phyloP scores from a whole-genome alignment of 2,329 filamentous ascomycete genomes.

The Fusarium denticulatum region DNA sequence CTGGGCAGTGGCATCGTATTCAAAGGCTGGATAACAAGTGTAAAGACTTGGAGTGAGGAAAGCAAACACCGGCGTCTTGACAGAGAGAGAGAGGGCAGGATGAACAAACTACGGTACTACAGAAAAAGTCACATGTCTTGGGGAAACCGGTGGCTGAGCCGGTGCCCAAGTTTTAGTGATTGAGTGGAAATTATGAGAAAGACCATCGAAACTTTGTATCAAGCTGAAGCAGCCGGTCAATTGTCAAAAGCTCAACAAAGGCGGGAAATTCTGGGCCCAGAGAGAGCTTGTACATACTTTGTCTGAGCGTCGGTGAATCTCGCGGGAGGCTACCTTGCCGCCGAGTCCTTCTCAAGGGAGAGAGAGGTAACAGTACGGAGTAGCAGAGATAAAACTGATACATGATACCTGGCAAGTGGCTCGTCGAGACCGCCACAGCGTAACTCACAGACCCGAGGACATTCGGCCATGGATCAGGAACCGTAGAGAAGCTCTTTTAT shows the following conservation, averaged over 20 bases:
- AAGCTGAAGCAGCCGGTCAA: slow-evolving; percentile 30
- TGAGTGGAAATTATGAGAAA: slow-evolving; percentile 21
- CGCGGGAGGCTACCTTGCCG: slow-evolving; percentile 14
- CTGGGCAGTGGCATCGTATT: slow-evolving; percentile 13
- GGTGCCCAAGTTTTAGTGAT: slow-evolving; percentile 25
- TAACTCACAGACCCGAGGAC: slow-evolving; percentile 35
- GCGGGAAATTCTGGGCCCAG: slow-evolving; percentile 15
- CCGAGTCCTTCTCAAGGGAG: slow-evolving; percentile 38
- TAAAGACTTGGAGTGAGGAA: slow-evolving; percentile 6
- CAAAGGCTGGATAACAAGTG: slow-evolving; percentile 19
- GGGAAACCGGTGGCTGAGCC: slow-evolving; percentile 36
- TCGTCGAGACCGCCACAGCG: slow-evolving; percentile 42
- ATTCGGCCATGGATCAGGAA: slow-evolving; percentile 35
- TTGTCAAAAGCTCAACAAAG: slow-evolving; percentile 27
- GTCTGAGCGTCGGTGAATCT: slow-evolving; percentile 21
- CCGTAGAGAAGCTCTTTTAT: slow-evolving; percentile 17
- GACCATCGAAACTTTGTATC: slow-evolving; percentile 33
- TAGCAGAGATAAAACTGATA: slow-evolving; percentile 33
- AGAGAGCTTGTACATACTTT: slow-evolving; percentile 14
- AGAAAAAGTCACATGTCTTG: slow-evolving; percentile 29
- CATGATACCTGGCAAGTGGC: slow-evolving; percentile 40
- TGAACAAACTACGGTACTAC: background rate
- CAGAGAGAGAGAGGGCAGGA: slow-evolving; percentile 3
- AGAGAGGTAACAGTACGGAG: slow-evolving; percentile 18
- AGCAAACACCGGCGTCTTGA: slow-evolving; percentile 21